Evolutionary conservation across 2,329 filamentous ascomycete genomes (phyloP).

Genomic region (Calonectria honghensis): DNA sequence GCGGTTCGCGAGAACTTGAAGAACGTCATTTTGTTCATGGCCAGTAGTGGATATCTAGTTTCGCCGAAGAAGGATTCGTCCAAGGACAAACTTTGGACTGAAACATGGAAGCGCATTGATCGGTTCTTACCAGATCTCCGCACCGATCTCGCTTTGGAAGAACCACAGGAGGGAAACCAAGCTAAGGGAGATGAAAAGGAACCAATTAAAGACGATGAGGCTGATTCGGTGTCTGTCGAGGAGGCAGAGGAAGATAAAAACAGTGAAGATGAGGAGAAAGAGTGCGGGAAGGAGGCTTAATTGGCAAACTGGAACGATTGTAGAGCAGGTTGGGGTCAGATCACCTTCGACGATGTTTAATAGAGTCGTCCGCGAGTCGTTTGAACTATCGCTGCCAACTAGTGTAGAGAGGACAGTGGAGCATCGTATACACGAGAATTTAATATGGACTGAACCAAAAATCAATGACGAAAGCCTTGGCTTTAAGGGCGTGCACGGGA

Average conservation of each 20-base stretch:
- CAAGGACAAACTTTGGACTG: constrained; percentile 75
- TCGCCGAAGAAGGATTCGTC: constrained; percentile 76
- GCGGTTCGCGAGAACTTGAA: constrained; percentile 96
- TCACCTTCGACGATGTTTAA: background rate
- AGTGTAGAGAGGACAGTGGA: background rate
- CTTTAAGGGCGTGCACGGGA: background rate
- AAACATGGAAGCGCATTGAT: constrained; percentile 80
- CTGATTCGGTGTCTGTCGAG: background rate
- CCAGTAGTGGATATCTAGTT: constrained; percentile 88
- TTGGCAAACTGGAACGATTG: background rate
- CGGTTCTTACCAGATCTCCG: constrained; percentile 78
- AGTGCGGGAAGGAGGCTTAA: constrained; percentile 15
- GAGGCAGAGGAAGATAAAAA: constrained; percentile 25
- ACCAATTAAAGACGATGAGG: constrained; percentile 9
- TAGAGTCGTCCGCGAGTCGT: background rate
- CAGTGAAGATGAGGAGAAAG: constrained; percentile 1
- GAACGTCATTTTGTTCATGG: constrained; percentile 97
- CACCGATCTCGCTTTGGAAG: constrained; percentile 74
- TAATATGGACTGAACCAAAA: background rate
- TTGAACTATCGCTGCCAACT: background rate
- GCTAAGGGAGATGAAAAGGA: background rate
- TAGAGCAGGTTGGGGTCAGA: constrained; percentile 2
- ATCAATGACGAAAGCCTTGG: background rate
- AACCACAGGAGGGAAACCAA: constrained; percentile 48
- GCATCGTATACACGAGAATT: background rate